Percentiles rank a stretch among this genome's conserved stretches.
Conservation (phyloP, 208 protist genomes). For the Strigomonas culicis region DNA sequence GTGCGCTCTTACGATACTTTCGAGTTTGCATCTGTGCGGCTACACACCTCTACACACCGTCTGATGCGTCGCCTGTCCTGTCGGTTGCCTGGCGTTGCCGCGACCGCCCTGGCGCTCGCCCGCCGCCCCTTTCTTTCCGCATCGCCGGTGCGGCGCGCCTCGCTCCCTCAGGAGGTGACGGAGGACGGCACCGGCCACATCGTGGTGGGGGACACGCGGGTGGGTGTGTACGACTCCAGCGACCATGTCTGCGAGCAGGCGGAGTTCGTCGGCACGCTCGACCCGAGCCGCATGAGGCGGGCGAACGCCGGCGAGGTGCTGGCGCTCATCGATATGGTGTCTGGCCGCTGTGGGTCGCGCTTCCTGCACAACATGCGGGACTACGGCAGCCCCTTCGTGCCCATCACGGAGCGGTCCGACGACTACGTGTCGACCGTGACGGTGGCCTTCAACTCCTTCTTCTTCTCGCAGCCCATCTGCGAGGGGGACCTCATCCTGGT, state of each 20-base stretch:
- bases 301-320: conserved; percentile 28
- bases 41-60: too few relatives aligned
- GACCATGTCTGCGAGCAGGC: not conserved
- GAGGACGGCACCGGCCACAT: too few relatives aligned
- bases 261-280: conserved; percentile 26
- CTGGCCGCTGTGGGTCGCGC: conserved; percentile 6
- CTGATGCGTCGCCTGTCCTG: not conserved
- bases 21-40: too few relatives aligned
- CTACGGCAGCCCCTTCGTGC: not conserved
- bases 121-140: too few relatives aligned
- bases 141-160: too few relatives aligned
- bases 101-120: too few relatives aligned
- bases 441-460: conserved; percentile 38
- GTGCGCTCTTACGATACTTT: too few relatives aligned
- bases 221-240: conserved; percentile 15
- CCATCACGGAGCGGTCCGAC: not conserved
- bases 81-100: not conserved
- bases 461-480: conserved; percentile 29
- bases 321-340: conserved; percentile 22
- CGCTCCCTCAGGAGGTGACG: too few relatives aligned
- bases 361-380: conserved; percentile 13
- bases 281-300: not conserved
- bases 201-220: conserved; percentile 11
- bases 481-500: conserved; percentile 33
- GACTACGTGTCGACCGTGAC: conserved; percentile 21